Evolutionary conservation across 2,329 filamentous ascomycete genomes (phyloP).

Genomic region (Sporothrix brasiliensis): DNA sequence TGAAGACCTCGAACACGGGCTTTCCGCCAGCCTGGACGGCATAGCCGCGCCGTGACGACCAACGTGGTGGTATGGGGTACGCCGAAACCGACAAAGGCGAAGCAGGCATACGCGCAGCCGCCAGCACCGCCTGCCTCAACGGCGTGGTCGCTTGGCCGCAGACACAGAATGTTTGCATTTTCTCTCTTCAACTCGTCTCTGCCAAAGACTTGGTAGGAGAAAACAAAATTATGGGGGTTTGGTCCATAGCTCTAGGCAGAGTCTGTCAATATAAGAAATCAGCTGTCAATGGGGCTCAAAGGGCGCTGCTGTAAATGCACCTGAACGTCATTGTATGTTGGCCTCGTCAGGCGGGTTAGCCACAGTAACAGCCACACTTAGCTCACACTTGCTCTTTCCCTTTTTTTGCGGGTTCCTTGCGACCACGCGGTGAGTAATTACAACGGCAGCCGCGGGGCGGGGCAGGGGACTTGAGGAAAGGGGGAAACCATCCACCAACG

Average conservation of each 20-base stretch:
- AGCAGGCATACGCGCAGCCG: slow-evolving; percentile 41
- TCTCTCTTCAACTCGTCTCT: background rate
- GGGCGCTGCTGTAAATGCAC: background rate
- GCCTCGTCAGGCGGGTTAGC: slow-evolving; percentile 17
- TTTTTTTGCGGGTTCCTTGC: slow-evolving; percentile 2
- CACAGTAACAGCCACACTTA: slow-evolving; percentile 29
- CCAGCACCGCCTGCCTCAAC: slow-evolving; percentile 7
- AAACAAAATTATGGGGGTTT: too few species aligned
- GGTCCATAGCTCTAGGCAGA: too few species aligned
- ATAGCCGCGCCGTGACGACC: slow-evolving; percentile 61
- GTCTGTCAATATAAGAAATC: background rate
- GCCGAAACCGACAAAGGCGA: slow-evolving; percentile 40
- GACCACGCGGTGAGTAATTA: too few species aligned
- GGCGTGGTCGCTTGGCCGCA: slow-evolving; percentile 30
- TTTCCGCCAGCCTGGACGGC: slow-evolving; percentile 77
- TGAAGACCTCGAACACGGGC: slow-evolving; percentile 88
- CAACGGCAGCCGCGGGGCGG: slow-evolving; percentile 27
- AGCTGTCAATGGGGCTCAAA: background rate
- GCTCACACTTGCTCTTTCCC: background rate
- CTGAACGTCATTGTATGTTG: slow-evolving; percentile 13
- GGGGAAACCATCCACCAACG: slow-evolving; percentile 26
- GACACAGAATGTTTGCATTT: slow-evolving; percentile 31
- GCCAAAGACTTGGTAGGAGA: background rate
- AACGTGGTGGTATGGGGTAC: background rate
- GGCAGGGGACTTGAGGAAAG: slow-evolving; percentile 27